These are phyloP conservation scores for Echinosophora koreensis DNA, from an alignment of 306 rosid species.

Conservation along the genomic window DNA sequence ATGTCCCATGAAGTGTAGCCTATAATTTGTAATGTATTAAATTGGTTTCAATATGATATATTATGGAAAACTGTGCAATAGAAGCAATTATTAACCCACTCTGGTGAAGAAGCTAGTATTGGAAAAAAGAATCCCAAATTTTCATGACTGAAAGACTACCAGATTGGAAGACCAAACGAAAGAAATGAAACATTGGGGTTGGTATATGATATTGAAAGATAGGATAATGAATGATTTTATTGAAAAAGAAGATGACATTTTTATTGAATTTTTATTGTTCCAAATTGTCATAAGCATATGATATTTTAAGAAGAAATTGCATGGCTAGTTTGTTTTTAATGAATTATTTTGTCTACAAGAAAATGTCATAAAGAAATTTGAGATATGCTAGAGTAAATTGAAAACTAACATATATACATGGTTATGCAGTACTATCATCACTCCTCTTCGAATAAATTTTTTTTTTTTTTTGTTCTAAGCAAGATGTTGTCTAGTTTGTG, in stretches of 20 bases:
- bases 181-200: neutral
- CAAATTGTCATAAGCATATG: too few relatives aligned
- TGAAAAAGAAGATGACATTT: too few relatives aligned
- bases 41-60: neutral
- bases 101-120: too few relatives aligned
- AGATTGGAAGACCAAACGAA: neutral
- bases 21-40: neutral
- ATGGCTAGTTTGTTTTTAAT: too few relatives aligned
- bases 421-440: slow-evolving; percentile 8
- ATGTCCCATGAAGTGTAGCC: too few relatives aligned
- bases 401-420: neutral
- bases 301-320: too few relatives aligned
- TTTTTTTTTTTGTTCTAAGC: slow-evolving; percentile 9
- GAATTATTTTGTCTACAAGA: too few relatives aligned
- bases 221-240: neutral
- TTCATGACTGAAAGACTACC: neutral
- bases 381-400: neutral
- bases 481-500: neutral
- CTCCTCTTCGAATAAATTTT: too few relatives aligned
- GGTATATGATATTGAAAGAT: neutral
- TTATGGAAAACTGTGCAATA: neutral
- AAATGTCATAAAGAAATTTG: neutral
- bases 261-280: too few relatives aligned
- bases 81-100: neutral
- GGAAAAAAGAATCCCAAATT: neutral